Evolutionary conservation across 495 filamentous ascomycete genomes (phyloP).

Genomic region (Geoglossum glabrum): DNA sequence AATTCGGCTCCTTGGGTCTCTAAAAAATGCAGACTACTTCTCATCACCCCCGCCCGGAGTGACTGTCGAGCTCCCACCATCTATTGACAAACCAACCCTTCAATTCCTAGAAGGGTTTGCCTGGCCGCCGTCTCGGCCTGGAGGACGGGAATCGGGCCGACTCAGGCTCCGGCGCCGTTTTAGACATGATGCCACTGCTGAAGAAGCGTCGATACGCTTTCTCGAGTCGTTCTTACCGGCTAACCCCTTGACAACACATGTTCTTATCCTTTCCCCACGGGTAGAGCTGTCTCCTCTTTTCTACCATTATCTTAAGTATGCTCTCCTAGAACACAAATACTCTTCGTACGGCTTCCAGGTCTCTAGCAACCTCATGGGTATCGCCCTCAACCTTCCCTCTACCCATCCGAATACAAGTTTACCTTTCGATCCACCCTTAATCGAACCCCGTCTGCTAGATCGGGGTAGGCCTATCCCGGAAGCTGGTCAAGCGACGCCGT

Average conservation of each 20-base stretch:
- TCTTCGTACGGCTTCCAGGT: conserved; percentile 25
- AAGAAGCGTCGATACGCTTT: conserved; percentile 46
- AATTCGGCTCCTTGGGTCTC: conserved; percentile 48
- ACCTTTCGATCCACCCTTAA: conserved; percentile 30
- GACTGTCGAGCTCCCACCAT: conserved; percentile 58
- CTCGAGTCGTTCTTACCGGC: conserved; percentile 68
- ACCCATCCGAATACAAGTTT: conserved; percentile 34
- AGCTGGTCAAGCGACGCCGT: conserved; percentile 23
- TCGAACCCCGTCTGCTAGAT: conserved; percentile 11
- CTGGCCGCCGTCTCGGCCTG: conserved; percentile 33
- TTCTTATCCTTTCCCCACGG: conserved; percentile 60
- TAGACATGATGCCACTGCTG: conserved; percentile 26
- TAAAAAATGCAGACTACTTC: conserved; percentile 53
- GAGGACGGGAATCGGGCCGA: conserved; percentile 12
- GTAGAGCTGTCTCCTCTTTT: conserved; percentile 53
- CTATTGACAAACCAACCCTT: conserved; percentile 38
- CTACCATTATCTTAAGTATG: conserved; percentile 65
- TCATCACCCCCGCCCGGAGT: conserved; percentile 41
- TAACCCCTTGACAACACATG: conserved; percentile 37
- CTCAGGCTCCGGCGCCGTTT: conserved; percentile 58
- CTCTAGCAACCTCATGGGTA: conserved; percentile 36
- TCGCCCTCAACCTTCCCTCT: conserved; percentile 55
- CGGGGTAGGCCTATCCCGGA: background rate
- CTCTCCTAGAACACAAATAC: conserved; percentile 51
- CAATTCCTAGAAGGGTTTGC: conserved; percentile 37